Evolutionary conservation across 2,329 filamentous ascomycete genomes (phyloP).

Genomic region (Fusarium sp.): DNA sequence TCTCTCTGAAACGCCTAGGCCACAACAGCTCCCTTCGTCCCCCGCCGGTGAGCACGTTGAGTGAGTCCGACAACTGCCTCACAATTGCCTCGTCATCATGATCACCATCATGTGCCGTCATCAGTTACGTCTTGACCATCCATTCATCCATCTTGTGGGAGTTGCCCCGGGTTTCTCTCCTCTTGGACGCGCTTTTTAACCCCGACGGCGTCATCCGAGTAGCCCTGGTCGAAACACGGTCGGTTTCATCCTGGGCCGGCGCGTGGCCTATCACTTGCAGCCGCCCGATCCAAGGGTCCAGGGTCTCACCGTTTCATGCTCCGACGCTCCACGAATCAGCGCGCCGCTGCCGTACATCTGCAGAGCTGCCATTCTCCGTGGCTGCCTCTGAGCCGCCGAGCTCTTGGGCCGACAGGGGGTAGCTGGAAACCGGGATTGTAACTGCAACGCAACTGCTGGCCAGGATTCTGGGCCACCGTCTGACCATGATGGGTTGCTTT

Average conservation of each 20-base stretch:
- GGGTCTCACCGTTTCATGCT: constrained; percentile 43
- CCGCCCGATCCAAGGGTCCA: constrained; percentile 41
- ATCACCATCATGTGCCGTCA: constrained; percentile 16
- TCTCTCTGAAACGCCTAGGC: not conserved
- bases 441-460: constrained; percentile 1
- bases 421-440: not conserved
- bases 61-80: not conserved
- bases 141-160: not conserved
- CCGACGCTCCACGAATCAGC: constrained; percentile 40
- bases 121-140: not conserved
- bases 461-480: not conserved
- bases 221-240: constrained; percentile 43
- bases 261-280: constrained; percentile 42
- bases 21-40: not conserved
- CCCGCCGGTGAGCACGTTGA: not conserved
- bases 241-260: constrained; percentile 43
- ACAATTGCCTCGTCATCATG: constrained; percentile 6
- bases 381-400: constrained; percentile 6
- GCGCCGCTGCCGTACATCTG: constrained; percentile 9
- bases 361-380: not conserved
- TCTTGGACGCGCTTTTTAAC: constrained; percentile 27
- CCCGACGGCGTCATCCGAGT: constrained; percentile 34
- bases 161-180: constrained; percentile 14
- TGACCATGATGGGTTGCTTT: constrained; percentile 14
- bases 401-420: constrained; percentile 1